phyloP scores from a whole-genome alignment of 352 stramenopile genomes.

The Globisporangium echinulatum region DNA sequence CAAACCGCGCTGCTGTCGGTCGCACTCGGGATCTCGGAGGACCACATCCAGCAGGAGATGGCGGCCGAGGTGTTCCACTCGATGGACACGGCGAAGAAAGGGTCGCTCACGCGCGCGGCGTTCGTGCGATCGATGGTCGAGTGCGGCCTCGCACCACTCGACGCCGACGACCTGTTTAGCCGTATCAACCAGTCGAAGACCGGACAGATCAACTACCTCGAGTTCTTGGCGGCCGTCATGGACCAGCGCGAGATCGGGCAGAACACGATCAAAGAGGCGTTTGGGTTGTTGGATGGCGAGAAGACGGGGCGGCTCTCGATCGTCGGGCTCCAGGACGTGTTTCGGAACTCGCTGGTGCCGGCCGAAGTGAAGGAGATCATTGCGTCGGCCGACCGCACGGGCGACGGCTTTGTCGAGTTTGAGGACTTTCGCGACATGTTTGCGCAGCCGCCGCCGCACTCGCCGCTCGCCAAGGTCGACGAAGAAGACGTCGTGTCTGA shows the following conservation, averaged over 20 bases:
- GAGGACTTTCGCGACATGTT: constrained; percentile 87
- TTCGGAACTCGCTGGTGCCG: constrained; percentile 82
- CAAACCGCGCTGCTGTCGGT: constrained; percentile 68
- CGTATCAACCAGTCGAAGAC: constrained; percentile 78
- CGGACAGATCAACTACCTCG: constrained; percentile 90
- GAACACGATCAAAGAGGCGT: constrained; percentile 90
- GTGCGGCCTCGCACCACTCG: constrained; percentile 64
- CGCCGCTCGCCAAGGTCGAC: constrained; percentile 27
- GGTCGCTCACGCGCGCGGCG: constrained; percentile 88
- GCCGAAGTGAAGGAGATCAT: constrained; percentile 90
- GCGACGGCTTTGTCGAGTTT: constrained; percentile 82
- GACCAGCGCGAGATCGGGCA: constrained; percentile 86
- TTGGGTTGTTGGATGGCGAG: constrained; percentile 86
- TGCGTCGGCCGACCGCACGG: constrained; percentile 75
- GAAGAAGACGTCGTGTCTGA: constrained; percentile 15
- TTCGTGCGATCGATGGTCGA: constrained; percentile 92
- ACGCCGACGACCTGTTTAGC: constrained; percentile 69
- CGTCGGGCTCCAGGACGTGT: constrained; percentile 82
- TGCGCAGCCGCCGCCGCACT: constrained; percentile 15
- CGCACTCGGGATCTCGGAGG: constrained; percentile 62
- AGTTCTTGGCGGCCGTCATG: constrained; percentile 94
- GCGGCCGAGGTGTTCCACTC: constrained; percentile 81
- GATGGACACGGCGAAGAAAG: constrained; percentile 81
- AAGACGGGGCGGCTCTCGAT: constrained; percentile 89
- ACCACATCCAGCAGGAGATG: constrained; percentile 71